Evolutionary conservation across 1,284 basidiomycete genomes (phyloP).

Genomic region (Puccinia horiana): DNA sequence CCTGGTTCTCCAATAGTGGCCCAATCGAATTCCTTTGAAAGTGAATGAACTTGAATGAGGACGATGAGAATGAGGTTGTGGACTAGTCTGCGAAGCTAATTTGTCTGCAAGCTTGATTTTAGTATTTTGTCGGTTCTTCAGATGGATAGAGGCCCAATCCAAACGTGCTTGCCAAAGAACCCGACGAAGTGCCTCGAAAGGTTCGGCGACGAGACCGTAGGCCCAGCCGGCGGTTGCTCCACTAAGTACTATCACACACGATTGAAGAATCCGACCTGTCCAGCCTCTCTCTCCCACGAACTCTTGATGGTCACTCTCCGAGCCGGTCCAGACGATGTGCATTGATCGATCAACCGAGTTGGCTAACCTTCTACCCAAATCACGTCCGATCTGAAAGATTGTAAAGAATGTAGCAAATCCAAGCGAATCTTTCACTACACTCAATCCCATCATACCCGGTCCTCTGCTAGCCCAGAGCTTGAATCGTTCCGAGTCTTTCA

Average conservation of each 20-base stretch:
- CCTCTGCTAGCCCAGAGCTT: slow-evolving; percentile 21
- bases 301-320: background rate
- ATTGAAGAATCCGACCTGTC: slow-evolving; percentile 35
- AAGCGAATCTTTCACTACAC: slow-evolving; percentile 27
- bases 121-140: background rate
- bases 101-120: background rate
- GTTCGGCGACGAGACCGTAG: slow-evolving; percentile 33
- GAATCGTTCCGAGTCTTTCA: background rate
- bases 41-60: background rate
- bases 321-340: slow-evolving; percentile 14
- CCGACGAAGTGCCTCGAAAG: slow-evolving; percentile 20
- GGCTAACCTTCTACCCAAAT: slow-evolving; percentile 26
- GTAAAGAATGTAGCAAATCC: slow-evolving; percentile 34
- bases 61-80: background rate
- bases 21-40: slow-evolving; percentile 1
- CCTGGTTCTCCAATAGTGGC: background rate
- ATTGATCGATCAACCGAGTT: slow-evolving; percentile 19
- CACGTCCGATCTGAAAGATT: slow-evolving; percentile 42
- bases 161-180: slow-evolving; percentile 31
- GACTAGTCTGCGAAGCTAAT: background rate
- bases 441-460: slow-evolving; percentile 23
- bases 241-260: slow-evolving; percentile 32
- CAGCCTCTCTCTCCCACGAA: slow-evolving; percentile 19
- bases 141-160: slow-evolving; percentile 29
- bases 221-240: slow-evolving; percentile 35